Percentiles rank a stretch among this genome's conserved stretches.
These are phyloP conservation scores for Mycena kentingensis DNA, from an alignment of 768 basidiomycete genomes.

Conservation along the genomic window DNA sequence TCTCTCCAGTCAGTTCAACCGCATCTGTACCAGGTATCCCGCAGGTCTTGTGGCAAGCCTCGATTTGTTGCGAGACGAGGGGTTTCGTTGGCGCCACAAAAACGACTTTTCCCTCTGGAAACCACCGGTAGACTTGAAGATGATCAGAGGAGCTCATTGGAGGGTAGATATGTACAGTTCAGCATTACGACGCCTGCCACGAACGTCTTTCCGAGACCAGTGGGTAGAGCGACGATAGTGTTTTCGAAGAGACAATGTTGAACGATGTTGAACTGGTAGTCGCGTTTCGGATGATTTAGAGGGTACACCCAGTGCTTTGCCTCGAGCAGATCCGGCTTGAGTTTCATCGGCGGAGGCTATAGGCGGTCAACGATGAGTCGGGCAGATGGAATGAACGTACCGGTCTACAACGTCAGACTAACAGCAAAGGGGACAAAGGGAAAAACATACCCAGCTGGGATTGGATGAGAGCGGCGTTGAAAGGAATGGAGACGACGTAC, in stretches of 20 bases:
- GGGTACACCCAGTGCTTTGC: conserved; percentile 91
- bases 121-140: conserved; percentile 82
- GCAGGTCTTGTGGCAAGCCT: conserved; percentile 89
- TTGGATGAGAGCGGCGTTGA: conserved; percentile 11
- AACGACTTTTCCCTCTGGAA: conserved; percentile 86
- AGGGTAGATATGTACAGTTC: conserved; percentile 59
- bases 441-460: conserved; percentile 55
- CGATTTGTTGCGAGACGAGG: conserved; percentile 91
- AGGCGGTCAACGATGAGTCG: neutral
- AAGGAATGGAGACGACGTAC: conserved; percentile 44
- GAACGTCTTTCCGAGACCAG: conserved; percentile 97
- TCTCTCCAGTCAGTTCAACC: conserved; percentile 83
- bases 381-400: conserved; percentile 20
- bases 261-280: conserved; percentile 95
- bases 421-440: conserved; percentile 6
- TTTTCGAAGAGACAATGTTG: conserved; percentile 86
- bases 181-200: conserved; percentile 97
- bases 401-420: conserved; percentile 17
- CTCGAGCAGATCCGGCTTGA: conserved; percentile 73
- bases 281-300: conserved; percentile 81
- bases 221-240: conserved; percentile 90
- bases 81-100: conserved; percentile 98
- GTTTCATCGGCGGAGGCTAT: conserved; percentile 77
- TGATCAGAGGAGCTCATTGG: neutral
- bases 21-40: conserved; percentile 90